These are phyloP conservation scores for Capillidium heterosporum DNA, from an alignment of 371 early-diverging fungal genomes.

Conservation along the genomic window DNA sequence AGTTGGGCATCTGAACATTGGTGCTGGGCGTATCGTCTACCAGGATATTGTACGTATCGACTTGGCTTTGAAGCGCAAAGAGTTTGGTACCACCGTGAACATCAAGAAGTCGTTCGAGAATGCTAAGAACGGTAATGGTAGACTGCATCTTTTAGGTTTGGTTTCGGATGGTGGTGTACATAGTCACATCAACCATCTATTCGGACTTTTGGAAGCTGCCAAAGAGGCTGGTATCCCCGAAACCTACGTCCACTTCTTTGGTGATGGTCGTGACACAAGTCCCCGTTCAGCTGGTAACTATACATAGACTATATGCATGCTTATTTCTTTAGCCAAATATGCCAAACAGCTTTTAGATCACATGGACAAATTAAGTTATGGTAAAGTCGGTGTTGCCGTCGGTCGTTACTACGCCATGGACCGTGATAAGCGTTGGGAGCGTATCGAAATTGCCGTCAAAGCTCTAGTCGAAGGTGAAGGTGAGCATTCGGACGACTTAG, in stretches of 20 bases:
- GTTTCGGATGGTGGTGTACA: constrained; percentile 99
- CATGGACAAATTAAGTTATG: constrained; percentile 40
- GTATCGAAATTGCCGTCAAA: constrained; percentile 84
- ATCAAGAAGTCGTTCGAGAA: constrained; percentile 67
- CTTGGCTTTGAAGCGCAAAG: constrained; percentile 64
- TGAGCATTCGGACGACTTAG: constrained; percentile 43
- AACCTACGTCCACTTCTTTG: constrained; percentile 91
- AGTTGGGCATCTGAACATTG: constrained; percentile 99
- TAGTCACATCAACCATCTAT: constrained; percentile 89
- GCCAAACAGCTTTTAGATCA: constrained; percentile 48
- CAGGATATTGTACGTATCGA: constrained; percentile 98
- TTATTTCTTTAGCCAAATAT: constrained; percentile 25
- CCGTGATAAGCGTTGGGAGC: constrained; percentile 98
- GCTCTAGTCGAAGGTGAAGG: constrained; percentile 71
- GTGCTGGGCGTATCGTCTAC: constrained; percentile 96
- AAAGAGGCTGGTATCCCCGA: constrained; percentile 69
- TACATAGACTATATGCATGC: neutral
- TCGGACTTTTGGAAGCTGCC: constrained; percentile 64
- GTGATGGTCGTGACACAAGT: constrained; percentile 97
- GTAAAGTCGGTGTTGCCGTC: constrained; percentile 76
- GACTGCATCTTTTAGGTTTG: constrained; percentile 92
- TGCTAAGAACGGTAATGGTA: constrained; percentile 68
- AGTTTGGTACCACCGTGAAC: constrained; percentile 46
- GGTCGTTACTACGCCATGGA: constrained; percentile 99
- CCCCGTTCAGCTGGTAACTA: constrained; percentile 54